phyloP scores from a whole-genome alignment of 352 stramenopile species.

The Globisporangium camurandrum region DNA sequence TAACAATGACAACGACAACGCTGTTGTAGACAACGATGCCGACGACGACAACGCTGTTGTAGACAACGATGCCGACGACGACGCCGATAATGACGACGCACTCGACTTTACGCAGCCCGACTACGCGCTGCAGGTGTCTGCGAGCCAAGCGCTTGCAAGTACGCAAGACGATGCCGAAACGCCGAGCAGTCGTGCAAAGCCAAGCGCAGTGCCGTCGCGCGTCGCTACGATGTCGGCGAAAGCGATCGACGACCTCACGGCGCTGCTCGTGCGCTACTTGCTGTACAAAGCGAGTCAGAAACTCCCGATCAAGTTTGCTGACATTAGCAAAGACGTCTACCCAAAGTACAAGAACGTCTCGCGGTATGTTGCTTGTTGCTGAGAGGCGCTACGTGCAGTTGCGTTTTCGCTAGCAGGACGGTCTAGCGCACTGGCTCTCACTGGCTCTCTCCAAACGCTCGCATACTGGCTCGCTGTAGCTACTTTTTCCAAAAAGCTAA shows the following conservation, averaged over 20 bases:
- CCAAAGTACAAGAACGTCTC: constrained; percentile 76
- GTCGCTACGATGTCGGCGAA: constrained; percentile 50
- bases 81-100: constrained; percentile 30
- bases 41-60: constrained; percentile 1
- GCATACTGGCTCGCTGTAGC: too few species aligned
- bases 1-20: background rate
- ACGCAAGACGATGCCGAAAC: constrained; percentile 25
- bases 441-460: too few species aligned
- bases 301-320: constrained; percentile 65
- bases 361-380: constrained; percentile 30
- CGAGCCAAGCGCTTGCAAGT: constrained; percentile 18
- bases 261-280: constrained; percentile 75
- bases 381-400: too few species aligned
- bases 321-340: constrained; percentile 82
- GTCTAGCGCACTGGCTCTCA: background rate
- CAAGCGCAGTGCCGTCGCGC: constrained; percentile 25
- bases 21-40: background rate
- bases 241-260: constrained; percentile 62
- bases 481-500: constrained; percentile 78
- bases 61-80: constrained; percentile 21
- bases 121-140: constrained; percentile 49
- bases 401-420: too few species aligned
- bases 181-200: constrained; percentile 27
- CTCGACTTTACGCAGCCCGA: constrained; percentile 80
- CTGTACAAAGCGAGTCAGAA: constrained; percentile 80